Evolutionary conservation across 2,329 filamentous ascomycete species (phyloP).

Genomic region (Cryphonectria naterciae): DNA sequence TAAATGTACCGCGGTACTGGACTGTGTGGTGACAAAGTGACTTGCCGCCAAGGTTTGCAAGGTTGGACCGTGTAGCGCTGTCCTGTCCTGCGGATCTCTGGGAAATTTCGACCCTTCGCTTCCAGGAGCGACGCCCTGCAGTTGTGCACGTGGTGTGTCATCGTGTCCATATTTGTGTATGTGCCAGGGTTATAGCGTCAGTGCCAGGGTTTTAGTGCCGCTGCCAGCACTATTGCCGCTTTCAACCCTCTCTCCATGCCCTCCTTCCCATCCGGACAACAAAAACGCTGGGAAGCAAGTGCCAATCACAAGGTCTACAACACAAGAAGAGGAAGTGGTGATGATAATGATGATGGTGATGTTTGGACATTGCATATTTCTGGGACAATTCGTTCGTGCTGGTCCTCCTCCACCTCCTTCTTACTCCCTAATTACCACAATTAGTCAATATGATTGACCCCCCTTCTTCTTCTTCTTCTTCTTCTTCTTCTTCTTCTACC

Average conservation of each 20-base stretch:
- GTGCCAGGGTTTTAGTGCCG: not conserved
- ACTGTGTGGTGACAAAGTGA: not conserved
- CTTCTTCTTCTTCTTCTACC: not conserved
- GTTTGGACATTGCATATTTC: not conserved
- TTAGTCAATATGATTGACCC: too few species aligned
- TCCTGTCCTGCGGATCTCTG: not conserved
- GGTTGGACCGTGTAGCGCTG: not conserved
- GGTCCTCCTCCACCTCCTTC: too few species aligned
- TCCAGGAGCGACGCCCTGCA: not conserved
- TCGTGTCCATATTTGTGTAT: not conserved
- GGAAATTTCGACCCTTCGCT: conserved; percentile 10
- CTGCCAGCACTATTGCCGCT: not conserved
- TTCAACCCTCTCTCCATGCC: not conserved
- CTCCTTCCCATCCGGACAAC: not conserved
- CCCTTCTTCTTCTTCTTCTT: too few species aligned
- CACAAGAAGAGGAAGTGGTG: not conserved
- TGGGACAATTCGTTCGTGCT: not conserved
- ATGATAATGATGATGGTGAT: not conserved
- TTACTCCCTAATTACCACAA: too few species aligned
- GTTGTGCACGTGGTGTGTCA: not conserved
- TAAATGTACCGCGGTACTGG: not conserved
- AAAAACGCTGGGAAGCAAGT: not conserved
- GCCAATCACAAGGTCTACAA: not conserved
- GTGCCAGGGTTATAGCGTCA: not conserved
- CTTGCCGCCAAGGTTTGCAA: not conserved